Evolutionary conservation across 257 asterid species (phyloP).

Genomic region (Nicotiana paniculata): DNA sequence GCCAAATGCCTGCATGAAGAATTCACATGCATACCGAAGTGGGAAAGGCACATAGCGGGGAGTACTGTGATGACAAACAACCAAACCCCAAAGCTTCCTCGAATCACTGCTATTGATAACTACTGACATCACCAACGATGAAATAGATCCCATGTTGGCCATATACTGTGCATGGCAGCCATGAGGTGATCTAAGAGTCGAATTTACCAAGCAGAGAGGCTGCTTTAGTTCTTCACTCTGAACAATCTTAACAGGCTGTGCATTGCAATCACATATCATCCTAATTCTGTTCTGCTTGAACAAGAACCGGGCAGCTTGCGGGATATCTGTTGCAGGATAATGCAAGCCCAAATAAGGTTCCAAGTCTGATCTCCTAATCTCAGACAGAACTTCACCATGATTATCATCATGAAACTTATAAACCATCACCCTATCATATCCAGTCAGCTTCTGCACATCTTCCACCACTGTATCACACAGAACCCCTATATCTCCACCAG

Average conservation of each 20-base stretch:
- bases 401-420: slow-evolving; percentile 62
- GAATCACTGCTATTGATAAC: slow-evolving; percentile 26
- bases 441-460: slow-evolving; percentile 53
- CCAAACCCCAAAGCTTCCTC: slow-evolving; percentile 58
- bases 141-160: slow-evolving; percentile 55
- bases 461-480: slow-evolving; percentile 53
- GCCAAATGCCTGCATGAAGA: slow-evolving; percentile 49
- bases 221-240: slow-evolving; percentile 39
- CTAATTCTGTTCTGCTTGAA: slow-evolving; percentile 52
- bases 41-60: slow-evolving; percentile 49
- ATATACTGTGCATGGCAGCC: slow-evolving; percentile 49
- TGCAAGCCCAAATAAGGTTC: slow-evolving; percentile 62
- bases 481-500: slow-evolving; percentile 47
- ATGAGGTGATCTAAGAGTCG: slow-evolving; percentile 57
- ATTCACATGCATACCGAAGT: slow-evolving; percentile 51
- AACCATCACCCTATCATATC: slow-evolving; percentile 65
- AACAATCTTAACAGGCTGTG: slow-evolving; percentile 38
- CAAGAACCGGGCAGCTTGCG: slow-evolving; percentile 60
- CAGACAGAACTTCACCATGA: slow-evolving; percentile 65
- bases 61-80: slow-evolving; percentile 58
- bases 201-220: slow-evolving; percentile 55
- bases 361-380: slow-evolving; percentile 46
- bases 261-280: slow-evolving; percentile 46
- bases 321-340: slow-evolving; percentile 67
- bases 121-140: slow-evolving; percentile 54